Percentiles rank a stretch among this genome's conserved stretches.
Evolutionary conservation across 257 asterid genomes (phyloP).

Genomic region (Cynanchum wilfordii): DNA sequence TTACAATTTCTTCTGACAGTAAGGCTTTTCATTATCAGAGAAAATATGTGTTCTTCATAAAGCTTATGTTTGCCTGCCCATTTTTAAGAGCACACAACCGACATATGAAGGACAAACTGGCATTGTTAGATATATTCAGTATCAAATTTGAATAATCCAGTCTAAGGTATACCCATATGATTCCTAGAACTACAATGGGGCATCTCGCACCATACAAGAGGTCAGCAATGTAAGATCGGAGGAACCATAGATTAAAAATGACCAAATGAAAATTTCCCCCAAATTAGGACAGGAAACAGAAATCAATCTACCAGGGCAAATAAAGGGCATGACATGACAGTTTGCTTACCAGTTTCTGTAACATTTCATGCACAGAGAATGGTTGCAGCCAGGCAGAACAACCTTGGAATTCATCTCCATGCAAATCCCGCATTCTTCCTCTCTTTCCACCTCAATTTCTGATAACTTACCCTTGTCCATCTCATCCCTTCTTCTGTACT

Average conservation of each 20-base stretch:
- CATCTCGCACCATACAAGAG: background rate
- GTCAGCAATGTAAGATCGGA: background rate
- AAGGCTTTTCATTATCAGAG: background rate
- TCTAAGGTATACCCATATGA: background rate
- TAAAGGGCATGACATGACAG: background rate
- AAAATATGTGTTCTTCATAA: background rate
- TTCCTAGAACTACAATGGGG: background rate
- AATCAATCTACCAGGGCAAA: background rate
- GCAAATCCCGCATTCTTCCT: constrained; percentile 95
- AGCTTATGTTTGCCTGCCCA: background rate
- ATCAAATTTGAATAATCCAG: too few species aligned
- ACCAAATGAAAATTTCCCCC: background rate
- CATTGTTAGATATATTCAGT: too few species aligned
- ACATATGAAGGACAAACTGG: background rate
- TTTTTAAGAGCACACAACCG: background rate
- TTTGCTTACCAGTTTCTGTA: constrained; percentile 62
- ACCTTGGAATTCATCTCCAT: constrained; percentile 78
- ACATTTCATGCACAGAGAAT: constrained; percentile 78
- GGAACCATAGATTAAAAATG: background rate
- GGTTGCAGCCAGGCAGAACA: constrained; percentile 79
- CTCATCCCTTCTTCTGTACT: constrained; percentile 49
- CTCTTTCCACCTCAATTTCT: constrained; percentile 82
- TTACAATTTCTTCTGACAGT: background rate
- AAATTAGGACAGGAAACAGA: background rate
- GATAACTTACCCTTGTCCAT: constrained; percentile 67